Percentiles rank a stretch among this genome's conserved stretches.
phyloP scores from a whole-genome alignment of 805 yeast species.

The Candida schatavii region DNA sequence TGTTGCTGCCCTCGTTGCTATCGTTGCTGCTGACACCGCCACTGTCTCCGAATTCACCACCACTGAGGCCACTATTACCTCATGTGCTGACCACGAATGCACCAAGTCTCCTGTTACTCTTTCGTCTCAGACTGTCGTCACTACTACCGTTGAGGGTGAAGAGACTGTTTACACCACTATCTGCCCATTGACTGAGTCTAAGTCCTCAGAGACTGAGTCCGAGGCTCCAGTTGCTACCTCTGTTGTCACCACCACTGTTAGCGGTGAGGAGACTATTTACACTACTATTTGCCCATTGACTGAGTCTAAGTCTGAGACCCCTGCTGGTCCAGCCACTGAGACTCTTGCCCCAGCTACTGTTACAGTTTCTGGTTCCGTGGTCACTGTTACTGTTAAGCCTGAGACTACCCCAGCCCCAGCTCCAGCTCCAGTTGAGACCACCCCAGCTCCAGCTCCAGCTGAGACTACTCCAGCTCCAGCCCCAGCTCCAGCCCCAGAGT shows the following conservation, averaged over 20 bases:
- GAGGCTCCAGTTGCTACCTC: constrained; percentile 10
- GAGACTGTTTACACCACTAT: constrained; percentile 36
- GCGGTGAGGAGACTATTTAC: constrained; percentile 31
- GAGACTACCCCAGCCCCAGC: constrained; percentile 12
- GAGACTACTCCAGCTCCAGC: constrained; percentile 11
- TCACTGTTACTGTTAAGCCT: constrained; percentile 5
- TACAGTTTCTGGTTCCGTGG: constrained; percentile 6
- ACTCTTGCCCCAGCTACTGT: constrained; percentile 7
- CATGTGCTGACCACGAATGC: constrained; percentile 32
- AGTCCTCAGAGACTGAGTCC: too few relatives aligned
- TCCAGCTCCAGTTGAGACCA: constrained; percentile 10
- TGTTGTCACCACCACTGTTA: constrained; percentile 30
- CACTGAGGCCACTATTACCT: constrained; percentile 36
- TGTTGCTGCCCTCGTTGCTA: constrained; percentile 21
- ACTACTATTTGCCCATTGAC: constrained; percentile 37
- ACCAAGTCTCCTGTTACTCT: constrained; percentile 5
- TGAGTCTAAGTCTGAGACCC: constrained; percentile 23
- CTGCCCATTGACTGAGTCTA: constrained; percentile 30
- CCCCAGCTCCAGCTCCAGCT: constrained; percentile 12
- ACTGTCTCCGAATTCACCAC: constrained; percentile 27
- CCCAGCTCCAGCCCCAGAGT: constrained; percentile 17
- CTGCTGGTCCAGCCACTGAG: constrained; percentile 31
- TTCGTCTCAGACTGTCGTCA: constrained; percentile 17
- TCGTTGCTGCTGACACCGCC: constrained; percentile 19
- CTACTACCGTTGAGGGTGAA: constrained; percentile 31